A percentile compares a stretch with the other conserved stretches of the same genome.
Conservation (phyloP, 2,329 filamentous ascomycete species). For the Aspergillus pseudoterreus region DNA sequence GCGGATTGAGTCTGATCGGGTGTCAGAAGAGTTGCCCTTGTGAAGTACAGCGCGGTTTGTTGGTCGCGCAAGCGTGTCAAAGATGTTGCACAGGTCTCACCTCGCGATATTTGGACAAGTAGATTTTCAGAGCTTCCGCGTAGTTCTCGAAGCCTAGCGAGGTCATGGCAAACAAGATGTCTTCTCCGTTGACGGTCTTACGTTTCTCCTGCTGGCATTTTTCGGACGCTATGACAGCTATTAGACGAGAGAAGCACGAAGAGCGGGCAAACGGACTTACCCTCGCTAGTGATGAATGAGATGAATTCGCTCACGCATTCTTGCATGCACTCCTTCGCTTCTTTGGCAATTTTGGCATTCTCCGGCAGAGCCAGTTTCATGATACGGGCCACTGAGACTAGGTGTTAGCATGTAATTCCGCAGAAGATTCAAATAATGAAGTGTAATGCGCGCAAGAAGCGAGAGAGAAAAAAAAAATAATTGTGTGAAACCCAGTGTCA, state of each 20-base stretch:
- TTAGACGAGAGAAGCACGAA: neutral
- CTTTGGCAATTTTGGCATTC: slow-evolving; percentile 98
- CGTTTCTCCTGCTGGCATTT: slow-evolving; percentile 99
- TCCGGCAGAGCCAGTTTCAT: slow-evolving; percentile 98
- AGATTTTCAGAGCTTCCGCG: slow-evolving; percentile 95
- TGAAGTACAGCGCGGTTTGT: slow-evolving; percentile 28
- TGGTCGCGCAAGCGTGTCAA: slow-evolving; percentile 1
- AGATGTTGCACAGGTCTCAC: slow-evolving; percentile 57
- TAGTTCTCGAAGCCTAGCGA: slow-evolving; percentile 99
- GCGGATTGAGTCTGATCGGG: slow-evolving; percentile 71
- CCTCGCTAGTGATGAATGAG: slow-evolving; percentile 98
- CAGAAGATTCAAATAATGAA: neutral
- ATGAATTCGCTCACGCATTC: slow-evolving; percentile 99
- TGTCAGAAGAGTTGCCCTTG: slow-evolving; percentile 25
- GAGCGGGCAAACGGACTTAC: slow-evolving; percentile 52
- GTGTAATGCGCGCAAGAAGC: neutral
- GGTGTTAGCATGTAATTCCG: slow-evolving; percentile 16
- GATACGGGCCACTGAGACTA: slow-evolving; percentile 93
- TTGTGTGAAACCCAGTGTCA: too few species aligned
- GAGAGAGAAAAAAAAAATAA: neutral
- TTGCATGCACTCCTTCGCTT: slow-evolving; percentile 99
- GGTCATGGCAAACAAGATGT: slow-evolving; percentile 98
- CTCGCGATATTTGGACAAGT: slow-evolving; percentile 95
- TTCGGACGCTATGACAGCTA: slow-evolving; percentile 66
- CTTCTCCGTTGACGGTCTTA: slow-evolving; percentile 98